Conservation (phyloP, 2,329 filamentous ascomycete genomes). For the Phyllosticta paracitricarpa region DNA sequence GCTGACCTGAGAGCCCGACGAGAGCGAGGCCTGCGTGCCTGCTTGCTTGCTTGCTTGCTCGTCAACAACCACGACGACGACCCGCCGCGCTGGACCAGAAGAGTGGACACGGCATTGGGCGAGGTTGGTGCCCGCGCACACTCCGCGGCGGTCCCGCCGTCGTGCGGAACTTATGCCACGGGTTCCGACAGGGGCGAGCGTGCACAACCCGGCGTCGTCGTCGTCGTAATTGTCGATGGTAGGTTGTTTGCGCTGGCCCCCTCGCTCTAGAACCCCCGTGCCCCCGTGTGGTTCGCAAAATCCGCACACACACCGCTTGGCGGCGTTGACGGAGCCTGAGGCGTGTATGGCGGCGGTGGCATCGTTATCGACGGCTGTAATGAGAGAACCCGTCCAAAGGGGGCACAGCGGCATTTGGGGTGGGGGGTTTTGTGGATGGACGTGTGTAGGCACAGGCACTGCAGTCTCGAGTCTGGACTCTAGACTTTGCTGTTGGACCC, state of each 20-base stretch:
- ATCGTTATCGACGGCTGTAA: background rate
- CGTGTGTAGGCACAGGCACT: background rate
- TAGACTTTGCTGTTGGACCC: background rate
- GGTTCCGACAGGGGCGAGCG: background rate
- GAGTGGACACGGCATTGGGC: background rate
- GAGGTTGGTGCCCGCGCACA: background rate
- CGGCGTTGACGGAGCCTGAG: no score
- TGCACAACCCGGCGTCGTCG: no score
- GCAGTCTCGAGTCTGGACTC: background rate
- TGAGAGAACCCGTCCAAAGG: background rate
- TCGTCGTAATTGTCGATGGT: no score
- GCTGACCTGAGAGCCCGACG: background rate
- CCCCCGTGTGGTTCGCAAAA: no score
- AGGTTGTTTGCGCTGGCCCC: no score
- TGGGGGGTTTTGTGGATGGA: background rate
- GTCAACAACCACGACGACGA: no score
- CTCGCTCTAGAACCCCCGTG: no score
- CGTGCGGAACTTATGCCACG: background rate
- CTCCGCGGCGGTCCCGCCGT: no score
- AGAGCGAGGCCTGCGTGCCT: background rate
- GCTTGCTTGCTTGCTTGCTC: background rate
- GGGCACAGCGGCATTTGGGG: background rate
- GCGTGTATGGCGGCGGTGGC: background rate
- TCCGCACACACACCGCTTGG: background rate
- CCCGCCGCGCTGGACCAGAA: background rate